Evolutionary conservation across 2,329 filamentous ascomycete genomes (phyloP), one percentile per base, ranked within the genome.

Genomic region (Bipolaris cookei): DNA sequence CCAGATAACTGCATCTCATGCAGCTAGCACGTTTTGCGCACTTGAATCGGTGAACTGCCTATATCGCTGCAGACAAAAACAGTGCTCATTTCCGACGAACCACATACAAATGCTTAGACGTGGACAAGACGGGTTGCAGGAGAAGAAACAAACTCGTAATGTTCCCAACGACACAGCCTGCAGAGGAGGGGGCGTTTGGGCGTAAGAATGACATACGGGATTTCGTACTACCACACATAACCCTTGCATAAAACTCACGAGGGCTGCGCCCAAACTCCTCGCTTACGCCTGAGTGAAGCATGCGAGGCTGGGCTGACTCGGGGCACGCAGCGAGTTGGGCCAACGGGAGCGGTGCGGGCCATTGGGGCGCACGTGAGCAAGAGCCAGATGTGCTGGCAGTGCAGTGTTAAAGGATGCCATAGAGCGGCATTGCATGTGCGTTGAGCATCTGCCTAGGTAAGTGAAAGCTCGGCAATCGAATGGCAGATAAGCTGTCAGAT

Each of bases 231-330:
- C 51, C 32, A 55, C 39, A 21, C 13, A 51, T 18, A 20, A 43
- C 32, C 46, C 46, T 55, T 55, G 49, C 32, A 51, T 51, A 44
- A 18, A 23, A 23, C 46, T 44, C 52, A 51, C 47, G 52, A 51
- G 52, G 52, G 49, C 52, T 55, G 39, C 39, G 52, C 52, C 39
- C 21, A 21, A 51, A 55, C 52, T 46, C 46, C 46, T 51, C 39
- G 52, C 46, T 55, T 55, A 51, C 32, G 11, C 28, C 21, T 21
- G 25, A 42, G 28, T 34, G 10, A 42, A 30, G 16, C 37, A 23
- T 20, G 7, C 14, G 20, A 18, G n/a, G 8, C 2, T n/a, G 16
- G 28, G 16, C 18, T 30, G 21, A 38, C 34, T 48, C 45, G 34
- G 32, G 11, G 8, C 18, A 28, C 3, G 8, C 8, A 18, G 32